These are phyloP conservation scores for Microthyrium microscopicum DNA, from an alignment of 2,329 filamentous ascomycete species.

Conservation along the genomic window DNA sequence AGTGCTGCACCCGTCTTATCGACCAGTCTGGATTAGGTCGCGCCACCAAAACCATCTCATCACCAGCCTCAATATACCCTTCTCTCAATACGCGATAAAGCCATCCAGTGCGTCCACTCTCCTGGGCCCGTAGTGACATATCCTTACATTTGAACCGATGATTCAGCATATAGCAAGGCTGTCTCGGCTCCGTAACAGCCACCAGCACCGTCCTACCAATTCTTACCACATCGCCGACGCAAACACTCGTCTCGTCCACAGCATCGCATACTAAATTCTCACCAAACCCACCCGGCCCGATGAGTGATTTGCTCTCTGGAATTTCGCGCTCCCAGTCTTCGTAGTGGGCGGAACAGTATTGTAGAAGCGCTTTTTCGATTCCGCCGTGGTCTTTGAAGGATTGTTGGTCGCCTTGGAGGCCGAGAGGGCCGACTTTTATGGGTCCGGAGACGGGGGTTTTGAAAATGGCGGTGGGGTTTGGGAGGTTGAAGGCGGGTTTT, in stretches of 20 bases:
- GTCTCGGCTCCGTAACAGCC: slow-evolving; percentile 43
- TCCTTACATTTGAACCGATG: slow-evolving; percentile 48
- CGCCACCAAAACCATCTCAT: slow-evolving; percentile 39
- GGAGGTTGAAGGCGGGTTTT: slow-evolving; percentile 35
- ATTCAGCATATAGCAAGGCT: slow-evolving; percentile 54
- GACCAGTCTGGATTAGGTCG: slow-evolving; percentile 43
- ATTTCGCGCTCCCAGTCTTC: slow-evolving; percentile 35
- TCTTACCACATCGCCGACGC: slow-evolving; percentile 44
- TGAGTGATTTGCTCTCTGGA: slow-evolving; percentile 33
- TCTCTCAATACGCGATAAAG: slow-evolving; percentile 44
- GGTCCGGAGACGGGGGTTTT: slow-evolving; percentile 30
- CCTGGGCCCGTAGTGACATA: slow-evolving; percentile 42
- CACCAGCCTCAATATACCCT: slow-evolving; percentile 38
- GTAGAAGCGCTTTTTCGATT: slow-evolving; percentile 44
- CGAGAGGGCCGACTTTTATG: slow-evolving; percentile 30
- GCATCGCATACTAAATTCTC: slow-evolving; percentile 43
- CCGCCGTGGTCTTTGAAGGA: slow-evolving; percentile 46
- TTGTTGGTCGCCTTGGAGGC: slow-evolving; percentile 44
- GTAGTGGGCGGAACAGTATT: slow-evolving; percentile 46
- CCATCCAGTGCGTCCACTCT: slow-evolving; percentile 45
- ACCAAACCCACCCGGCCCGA: slow-evolving; percentile 43
- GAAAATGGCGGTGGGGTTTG: slow-evolving; percentile 40
- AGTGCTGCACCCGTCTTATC: slow-evolving; percentile 45
- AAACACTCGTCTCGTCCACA: slow-evolving; percentile 48
- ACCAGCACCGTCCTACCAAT: slow-evolving; percentile 35